Evolutionary conservation across 2,329 filamentous ascomycete species (phyloP).

Genomic region (Beauveria asiatica): DNA sequence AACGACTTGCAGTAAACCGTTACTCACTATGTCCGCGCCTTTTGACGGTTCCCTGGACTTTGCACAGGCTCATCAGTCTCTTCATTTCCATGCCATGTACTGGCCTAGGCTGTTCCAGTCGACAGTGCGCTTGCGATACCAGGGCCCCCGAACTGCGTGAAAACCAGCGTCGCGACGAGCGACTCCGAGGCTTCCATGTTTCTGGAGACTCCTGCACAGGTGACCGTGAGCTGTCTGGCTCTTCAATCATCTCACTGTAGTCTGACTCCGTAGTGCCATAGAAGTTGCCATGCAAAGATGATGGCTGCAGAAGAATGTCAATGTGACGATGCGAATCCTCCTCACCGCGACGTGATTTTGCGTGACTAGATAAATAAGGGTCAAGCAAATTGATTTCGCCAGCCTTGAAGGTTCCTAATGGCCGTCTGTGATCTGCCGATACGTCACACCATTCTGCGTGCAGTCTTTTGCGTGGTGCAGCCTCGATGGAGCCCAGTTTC

Average conservation of each 20-base stretch:
- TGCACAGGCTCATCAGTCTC: slow-evolving; percentile 23
- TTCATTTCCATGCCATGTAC: slow-evolving; percentile 22
- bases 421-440: not conserved
- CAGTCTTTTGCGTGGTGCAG: slow-evolving; percentile 1
- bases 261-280: not conserved
- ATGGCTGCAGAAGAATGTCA: not conserved
- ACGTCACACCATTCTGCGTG: slow-evolving; percentile 9
- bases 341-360: not conserved
- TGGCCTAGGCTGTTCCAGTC: slow-evolving; percentile 24
- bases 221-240: not conserved
- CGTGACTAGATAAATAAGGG: not conserved
- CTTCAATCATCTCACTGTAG: not conserved
- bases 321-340: not conserved
- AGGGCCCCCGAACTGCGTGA: slow-evolving; percentile 17
- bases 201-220: not conserved
- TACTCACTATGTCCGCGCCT: slow-evolving; percentile 16
- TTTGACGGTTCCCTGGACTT: slow-evolving; percentile 14
- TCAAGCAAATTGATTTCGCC: slow-evolving; percentile 3
- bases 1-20: not conserved
- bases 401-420: not conserved
- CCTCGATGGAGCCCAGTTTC: slow-evolving; percentile 4
- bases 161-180: slow-evolving; percentile 13
- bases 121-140: slow-evolving; percentile 21
- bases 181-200: not conserved
- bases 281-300: not conserved